Base-by-base conservation (phyloP, 106 monocot genomes). In the Alisma plantagoaquatica region DNA sequence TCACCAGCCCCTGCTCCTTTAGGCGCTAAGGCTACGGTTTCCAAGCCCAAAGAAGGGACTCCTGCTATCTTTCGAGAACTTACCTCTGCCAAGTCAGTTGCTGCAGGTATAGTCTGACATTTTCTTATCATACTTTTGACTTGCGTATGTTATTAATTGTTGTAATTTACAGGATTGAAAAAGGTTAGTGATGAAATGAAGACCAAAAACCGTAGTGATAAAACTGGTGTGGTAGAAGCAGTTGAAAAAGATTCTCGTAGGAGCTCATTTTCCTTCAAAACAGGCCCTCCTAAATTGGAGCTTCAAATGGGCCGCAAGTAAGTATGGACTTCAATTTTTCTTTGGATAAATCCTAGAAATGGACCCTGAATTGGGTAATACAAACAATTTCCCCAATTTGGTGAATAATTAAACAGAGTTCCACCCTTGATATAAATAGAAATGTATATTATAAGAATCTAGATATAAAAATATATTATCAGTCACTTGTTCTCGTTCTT, bases 301-400 rank as follows among this genome's bases (percentile, higher is more conserved):
- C 86, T 92, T 65, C 92, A 92, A 65, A 86, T 92, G 92, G 86
- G 86, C 19, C 92, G 86, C 73, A 92, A 82, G 92, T 92, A 27
- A 76, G 81, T 42, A 48, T 62, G 26, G n/a, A 42, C 48, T n/a
- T n/a, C n/a, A 24, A 2, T 2, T 16, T 41, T 41, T 29, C 45
- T 9, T 46, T 52, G 0, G 6, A 44, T 33, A 7, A 31, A 51
- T 52, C 23, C 31, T 30, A 46, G 16, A 32, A 52, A 1, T 51
- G 33, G 18, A 29, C 10, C 45, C 23, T n/a, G n/a, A n/a, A n/a
- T n/a, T n/a, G n/a, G n/a, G n/a, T n/a, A n/a, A n/a, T n/a, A n/a
- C n/a, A n/a, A n/a, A n/a, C n/a, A n/a, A n/a, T n/a, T n/a, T n/a
- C n/a, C n/a, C n/a, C n/a, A n/a, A n/a, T n/a, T n/a, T n/a, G n/a